These are phyloP conservation scores for Rhodotorula sp. DNA, from an alignment of 1,284 basidiomycete genomes.

Conservation along the genomic window DNA sequence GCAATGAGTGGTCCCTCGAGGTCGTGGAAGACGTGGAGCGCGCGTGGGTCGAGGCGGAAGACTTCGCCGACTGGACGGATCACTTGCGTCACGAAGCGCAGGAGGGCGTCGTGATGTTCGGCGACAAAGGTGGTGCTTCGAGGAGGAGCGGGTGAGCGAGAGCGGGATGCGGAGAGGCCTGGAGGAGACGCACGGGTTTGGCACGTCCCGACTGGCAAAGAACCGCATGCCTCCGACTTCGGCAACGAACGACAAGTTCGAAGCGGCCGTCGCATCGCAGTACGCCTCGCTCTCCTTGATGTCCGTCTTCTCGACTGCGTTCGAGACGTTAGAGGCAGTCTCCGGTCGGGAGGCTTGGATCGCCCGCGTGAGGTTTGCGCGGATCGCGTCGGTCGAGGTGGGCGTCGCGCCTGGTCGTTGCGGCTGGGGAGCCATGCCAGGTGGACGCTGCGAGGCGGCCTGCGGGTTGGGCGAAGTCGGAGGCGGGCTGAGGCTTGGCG, in stretches of 20 bases:
- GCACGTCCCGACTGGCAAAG: constrained; percentile 46
- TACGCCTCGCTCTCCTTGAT: constrained; percentile 51
- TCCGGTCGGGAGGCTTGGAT: constrained; percentile 50
- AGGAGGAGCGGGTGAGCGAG: not conserved
- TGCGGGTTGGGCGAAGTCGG: not conserved
- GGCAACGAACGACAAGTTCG: constrained; percentile 49
- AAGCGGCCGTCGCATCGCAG: constrained; percentile 49
- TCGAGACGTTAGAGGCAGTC: constrained; percentile 47
- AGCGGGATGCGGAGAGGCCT: not conserved
- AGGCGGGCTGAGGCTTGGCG: constrained; percentile 18
- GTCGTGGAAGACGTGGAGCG: constrained; percentile 86
- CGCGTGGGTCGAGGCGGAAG: constrained; percentile 55
- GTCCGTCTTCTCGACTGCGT: constrained; percentile 46
- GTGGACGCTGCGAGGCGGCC: not conserved
- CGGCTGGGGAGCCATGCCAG: not conserved
- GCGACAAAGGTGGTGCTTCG: constrained; percentile 44
- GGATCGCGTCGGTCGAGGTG: constrained; percentile 32
- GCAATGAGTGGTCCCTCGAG: constrained; percentile 76
- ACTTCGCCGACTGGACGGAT: constrained; percentile 47
- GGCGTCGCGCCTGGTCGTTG: constrained; percentile 13
- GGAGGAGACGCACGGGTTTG: constrained; percentile 12
- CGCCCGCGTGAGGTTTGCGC: constrained; percentile 31
- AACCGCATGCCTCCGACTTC: constrained; percentile 50
- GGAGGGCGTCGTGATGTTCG: constrained; percentile 46
- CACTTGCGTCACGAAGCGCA: constrained; percentile 47